These are phyloP conservation scores for Camelina neglecta DNA, from an alignment of 345 rosid species.

Conservation along the genomic window DNA sequence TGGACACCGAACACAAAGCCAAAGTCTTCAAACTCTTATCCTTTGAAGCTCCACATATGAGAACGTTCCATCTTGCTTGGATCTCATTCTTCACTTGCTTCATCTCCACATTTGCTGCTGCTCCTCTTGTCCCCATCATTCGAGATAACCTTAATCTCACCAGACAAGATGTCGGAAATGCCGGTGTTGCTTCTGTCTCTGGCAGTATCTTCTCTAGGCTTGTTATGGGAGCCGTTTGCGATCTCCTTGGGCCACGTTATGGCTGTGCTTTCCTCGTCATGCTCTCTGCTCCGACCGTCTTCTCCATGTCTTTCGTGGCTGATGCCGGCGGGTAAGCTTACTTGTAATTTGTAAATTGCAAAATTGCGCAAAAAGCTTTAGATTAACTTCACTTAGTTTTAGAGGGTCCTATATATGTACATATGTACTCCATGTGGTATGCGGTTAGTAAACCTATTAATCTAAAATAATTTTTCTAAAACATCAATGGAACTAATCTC, in stretches of 20 bases:
- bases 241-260: constrained; percentile 81
- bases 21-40: constrained; percentile 74
- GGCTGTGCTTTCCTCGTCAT: constrained; percentile 84
- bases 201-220: constrained; percentile 94
- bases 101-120: constrained; percentile 89
- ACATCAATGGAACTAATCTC: background rate
- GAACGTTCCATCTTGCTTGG: constrained; percentile 93
- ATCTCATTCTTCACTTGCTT: constrained; percentile 89
- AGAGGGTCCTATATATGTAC: background rate
- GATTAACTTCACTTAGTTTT: background rate
- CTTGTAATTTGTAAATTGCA: background rate
- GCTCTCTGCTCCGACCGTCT: constrained; percentile 85
- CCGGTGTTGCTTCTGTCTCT: constrained; percentile 91
- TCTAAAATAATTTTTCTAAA: background rate
- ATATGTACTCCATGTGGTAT: background rate
- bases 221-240: constrained; percentile 88
- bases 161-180: constrained; percentile 73
- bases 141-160: constrained; percentile 78
- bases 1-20: constrained; percentile 90
- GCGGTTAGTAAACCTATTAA: background rate
- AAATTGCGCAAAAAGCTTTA: background rate
- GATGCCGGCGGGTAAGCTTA: constrained; percentile 56
- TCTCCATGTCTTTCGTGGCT: constrained; percentile 77
- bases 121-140: constrained; percentile 89
- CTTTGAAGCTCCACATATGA: constrained; percentile 82